phyloP scores from a whole-genome alignment of 1,139 yeast genomes.

The Hanseniaspora uvarum region DNA sequence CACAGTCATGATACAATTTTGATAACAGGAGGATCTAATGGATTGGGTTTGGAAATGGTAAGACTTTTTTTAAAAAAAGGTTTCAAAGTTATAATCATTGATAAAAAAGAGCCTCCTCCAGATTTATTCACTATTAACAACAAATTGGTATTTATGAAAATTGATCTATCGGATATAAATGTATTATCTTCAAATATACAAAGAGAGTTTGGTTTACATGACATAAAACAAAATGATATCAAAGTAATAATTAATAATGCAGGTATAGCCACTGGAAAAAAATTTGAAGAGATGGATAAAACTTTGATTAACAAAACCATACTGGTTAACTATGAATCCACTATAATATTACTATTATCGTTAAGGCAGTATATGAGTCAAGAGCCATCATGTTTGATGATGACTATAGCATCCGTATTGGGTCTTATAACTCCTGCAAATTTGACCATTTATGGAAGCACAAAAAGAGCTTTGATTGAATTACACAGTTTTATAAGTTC shows the following conservation, averaged over 20 bases:
- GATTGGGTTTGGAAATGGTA: slow-evolving; percentile 63
- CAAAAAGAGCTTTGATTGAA: slow-evolving; percentile 76
- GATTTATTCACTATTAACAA: slow-evolving; percentile 27
- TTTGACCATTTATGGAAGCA: slow-evolving; percentile 72
- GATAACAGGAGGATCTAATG: slow-evolving; percentile 76
- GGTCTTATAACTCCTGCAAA: slow-evolving; percentile 81
- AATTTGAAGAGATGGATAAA: slow-evolving; percentile 46
- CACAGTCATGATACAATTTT: slow-evolving; percentile 36
- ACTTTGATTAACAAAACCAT: slow-evolving; percentile 44
- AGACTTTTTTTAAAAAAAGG: slow-evolving; percentile 35
- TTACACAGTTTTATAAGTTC: slow-evolving; percentile 72
- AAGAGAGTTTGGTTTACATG: slow-evolving; percentile 31
- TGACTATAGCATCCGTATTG: slow-evolving; percentile 71
- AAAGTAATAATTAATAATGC: slow-evolving; percentile 75
- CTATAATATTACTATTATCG: slow-evolving; percentile 57
- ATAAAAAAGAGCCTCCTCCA: slow-evolving; percentile 39
- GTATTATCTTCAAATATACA: slow-evolving; percentile 31
- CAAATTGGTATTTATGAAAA: slow-evolving; percentile 43
- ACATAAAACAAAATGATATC: slow-evolving; percentile 42
- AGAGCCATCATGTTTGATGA: slow-evolving; percentile 59
- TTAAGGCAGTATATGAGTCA: slow-evolving; percentile 64
- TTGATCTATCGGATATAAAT: slow-evolving; percentile 53
- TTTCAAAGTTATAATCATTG: slow-evolving; percentile 54
- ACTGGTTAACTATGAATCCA: slow-evolving; percentile 56
- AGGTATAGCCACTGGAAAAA: slow-evolving; percentile 54